Evolutionary conservation across 495 filamentous ascomycete species (phyloP), one percentile per base, ranked within the genome.

Genomic region (Glutinoglossum americanum): DNA sequence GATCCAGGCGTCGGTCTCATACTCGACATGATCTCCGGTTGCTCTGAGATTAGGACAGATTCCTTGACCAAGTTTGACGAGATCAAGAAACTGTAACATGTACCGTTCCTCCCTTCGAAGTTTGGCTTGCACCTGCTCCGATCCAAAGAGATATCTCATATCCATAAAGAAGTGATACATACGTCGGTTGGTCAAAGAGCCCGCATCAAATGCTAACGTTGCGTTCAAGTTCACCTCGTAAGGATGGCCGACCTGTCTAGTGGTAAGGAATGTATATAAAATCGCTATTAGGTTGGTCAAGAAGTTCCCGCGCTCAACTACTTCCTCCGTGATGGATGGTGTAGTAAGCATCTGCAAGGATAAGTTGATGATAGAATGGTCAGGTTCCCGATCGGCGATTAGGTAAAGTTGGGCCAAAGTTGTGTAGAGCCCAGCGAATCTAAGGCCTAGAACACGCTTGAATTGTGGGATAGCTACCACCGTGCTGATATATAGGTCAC

Each of bases 91-190:
- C 64, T 99, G 92, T 61, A 89, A 74, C 55, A 93, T 74, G 64
- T 97, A 97, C 59, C 86, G 79, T 51, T 84, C 79, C 65, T 97
- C 88, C 0, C 74, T 80, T 11, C 92, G 75, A 37, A 97, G 76
- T 35, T 82, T 80, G 54, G 85, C 78, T 64, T 93, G 87, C 13
- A 96, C 87, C 66, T 92, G 83, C 44, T 85, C 81, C 0, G 87
- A 90, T 19, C 81, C 80, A 57, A 95, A 82, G 27, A 99, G 82
- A 67, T 89, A 93, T 60, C 84, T 84, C 57, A 97, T 74, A 66
- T 97, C 90, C 28, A 85, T 73, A 74, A 94, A 97, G 73, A 97
- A 97, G 67, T 96, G 89, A 64, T 93, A 93, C 74, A 99, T 87
- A 9, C 92, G 80, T 48, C 93, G 73, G 66, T 97, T 99, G 0